Conservation (phyloP, 768 basidiomycete species). For the Kondoa malvinella region DNA sequence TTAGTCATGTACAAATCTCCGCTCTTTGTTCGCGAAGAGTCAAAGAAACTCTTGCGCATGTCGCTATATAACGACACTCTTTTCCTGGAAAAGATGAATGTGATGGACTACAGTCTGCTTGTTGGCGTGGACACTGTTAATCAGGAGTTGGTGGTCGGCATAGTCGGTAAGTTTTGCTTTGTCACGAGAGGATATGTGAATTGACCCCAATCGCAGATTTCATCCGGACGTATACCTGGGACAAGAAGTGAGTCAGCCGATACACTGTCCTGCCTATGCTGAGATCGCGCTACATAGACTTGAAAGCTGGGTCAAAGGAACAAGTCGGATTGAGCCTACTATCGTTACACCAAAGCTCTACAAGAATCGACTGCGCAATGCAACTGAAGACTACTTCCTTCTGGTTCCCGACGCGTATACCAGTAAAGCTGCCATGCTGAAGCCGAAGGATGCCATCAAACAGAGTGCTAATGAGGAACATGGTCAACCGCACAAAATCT, state of each 20-base stretch:
- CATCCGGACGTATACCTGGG: slow-evolving; percentile 91
- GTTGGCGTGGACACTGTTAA: slow-evolving; percentile 81
- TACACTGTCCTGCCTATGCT: background rate
- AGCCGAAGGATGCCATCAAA: background rate
- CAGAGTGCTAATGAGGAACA: background rate
- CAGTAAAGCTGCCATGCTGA: slow-evolving; percentile 9
- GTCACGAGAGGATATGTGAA: background rate
- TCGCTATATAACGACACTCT: slow-evolving; percentile 89
- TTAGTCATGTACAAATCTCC: slow-evolving; percentile 69
- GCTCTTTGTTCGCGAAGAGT: slow-evolving; percentile 89
- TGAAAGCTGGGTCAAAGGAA: slow-evolving; percentile 96
- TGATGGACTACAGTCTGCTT: slow-evolving; percentile 76
- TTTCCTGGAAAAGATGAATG: slow-evolving; percentile 74
- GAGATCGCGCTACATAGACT: slow-evolving; percentile 35
- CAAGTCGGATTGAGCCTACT: slow-evolving; percentile 81
- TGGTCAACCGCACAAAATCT: background rate
- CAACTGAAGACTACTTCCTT: slow-evolving; percentile 21
- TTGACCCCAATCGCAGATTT: slow-evolving; percentile 44
- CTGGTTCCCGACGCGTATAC: slow-evolving; percentile 22
- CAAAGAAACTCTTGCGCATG: slow-evolving; percentile 75
- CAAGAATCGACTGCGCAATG: slow-evolving; percentile 32
- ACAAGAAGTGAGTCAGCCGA: slow-evolving; percentile 44
- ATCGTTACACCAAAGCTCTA: slow-evolving; percentile 94
- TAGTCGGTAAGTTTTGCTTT: slow-evolving; percentile 55
- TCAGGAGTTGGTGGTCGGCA: slow-evolving; percentile 85